Conservation (phyloP, 2,329 filamentous ascomycete genomes). For the Beauveria varroae region DNA sequence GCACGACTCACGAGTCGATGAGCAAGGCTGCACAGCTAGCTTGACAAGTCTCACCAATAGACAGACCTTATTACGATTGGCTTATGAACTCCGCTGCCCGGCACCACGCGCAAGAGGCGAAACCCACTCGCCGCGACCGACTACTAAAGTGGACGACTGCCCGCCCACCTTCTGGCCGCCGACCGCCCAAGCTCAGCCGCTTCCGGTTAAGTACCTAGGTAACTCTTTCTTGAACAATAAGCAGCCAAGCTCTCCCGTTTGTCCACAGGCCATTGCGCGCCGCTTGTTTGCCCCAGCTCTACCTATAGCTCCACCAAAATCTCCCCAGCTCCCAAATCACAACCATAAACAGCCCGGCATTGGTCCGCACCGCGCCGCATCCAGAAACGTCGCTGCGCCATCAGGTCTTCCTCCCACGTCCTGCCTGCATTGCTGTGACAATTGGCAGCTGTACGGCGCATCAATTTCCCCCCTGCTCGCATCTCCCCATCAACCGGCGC, state of each 20-base stretch:
- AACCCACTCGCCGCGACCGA: conserved; percentile 4
- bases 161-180: background rate
- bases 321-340: conserved; percentile 2
- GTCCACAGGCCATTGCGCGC: background rate
- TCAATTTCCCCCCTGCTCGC: background rate
- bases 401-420: background rate
- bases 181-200: conserved; percentile 1
- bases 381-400: background rate
- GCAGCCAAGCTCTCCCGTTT: background rate
- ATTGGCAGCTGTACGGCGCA: background rate
- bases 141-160: conserved; percentile 9
- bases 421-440: background rate
- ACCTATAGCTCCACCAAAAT: background rate
- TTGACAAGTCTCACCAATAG: background rate
- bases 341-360: conserved; percentile 2
- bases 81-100: background rate
- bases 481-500: background rate
- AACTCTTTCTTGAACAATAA: background rate
- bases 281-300: background rate
- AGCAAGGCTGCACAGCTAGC: conserved; percentile 1
- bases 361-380: conserved; percentile 9
- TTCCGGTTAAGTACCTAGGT: conserved; percentile 6
- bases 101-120: background rate
- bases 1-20: background rate
- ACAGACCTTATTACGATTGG: background rate